A percentile compares a stretch with the other conserved stretches of the same genome.
Evolutionary conservation across 106 monocot genomes (phyloP).

Genomic region (Dendrobium officinale): DNA sequence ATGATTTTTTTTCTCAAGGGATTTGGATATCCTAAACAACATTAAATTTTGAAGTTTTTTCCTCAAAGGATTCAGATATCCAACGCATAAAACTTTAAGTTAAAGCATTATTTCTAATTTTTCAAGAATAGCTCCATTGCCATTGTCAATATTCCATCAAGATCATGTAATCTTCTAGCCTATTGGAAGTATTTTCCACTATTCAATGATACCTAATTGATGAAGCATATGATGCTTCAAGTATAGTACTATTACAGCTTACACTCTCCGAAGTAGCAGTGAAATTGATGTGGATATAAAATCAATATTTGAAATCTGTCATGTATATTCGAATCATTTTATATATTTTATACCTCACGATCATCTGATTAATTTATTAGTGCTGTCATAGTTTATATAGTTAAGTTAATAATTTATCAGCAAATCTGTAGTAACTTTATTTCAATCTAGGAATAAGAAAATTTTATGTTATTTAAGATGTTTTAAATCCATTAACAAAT

Average conservation of each 20-base stretch:
- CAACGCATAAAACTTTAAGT: neutral
- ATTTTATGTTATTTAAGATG: too few species aligned
- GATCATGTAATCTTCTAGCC: neutral
- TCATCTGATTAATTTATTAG: neutral
- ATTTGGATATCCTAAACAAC: neutral
- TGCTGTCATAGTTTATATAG: neutral
- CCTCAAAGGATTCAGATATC: neutral
- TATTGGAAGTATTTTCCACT: neutral
- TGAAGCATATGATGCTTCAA: neutral
- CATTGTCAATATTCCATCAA: neutral
- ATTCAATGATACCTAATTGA: neutral
- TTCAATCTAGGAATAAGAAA: neutral
- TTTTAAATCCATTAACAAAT: too few species aligned
- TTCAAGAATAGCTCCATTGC: neutral
- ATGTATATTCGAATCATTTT: neutral
- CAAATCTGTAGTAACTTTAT: neutral
- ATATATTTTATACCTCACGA: neutral
- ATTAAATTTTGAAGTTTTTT: neutral
- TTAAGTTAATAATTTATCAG: neutral
- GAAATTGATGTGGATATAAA: neutral
- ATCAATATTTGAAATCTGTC: neutral
- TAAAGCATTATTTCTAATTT: neutral
- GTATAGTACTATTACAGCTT: neutral
- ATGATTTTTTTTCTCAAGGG: neutral
- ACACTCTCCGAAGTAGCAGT: neutral